Evolutionary conservation across 805 yeast species (phyloP), one percentile per base, ranked within the genome.

Genomic region (Cyberlindnera mycetangii): DNA sequence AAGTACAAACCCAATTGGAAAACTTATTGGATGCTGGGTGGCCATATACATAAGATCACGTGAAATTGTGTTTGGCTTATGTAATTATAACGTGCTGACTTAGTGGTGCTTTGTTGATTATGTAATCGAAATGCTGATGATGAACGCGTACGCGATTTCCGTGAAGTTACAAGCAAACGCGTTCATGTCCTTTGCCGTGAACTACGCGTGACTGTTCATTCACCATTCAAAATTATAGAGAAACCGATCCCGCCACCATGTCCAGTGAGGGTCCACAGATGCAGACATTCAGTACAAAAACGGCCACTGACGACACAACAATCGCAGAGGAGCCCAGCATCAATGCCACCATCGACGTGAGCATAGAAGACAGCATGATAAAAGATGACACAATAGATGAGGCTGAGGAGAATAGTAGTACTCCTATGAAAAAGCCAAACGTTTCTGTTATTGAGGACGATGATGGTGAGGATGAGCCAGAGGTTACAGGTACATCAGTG

Each of bases 401-500:
- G 17, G 38, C 15, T 1, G 32, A 25, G 4, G 48, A 33, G n/a
- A 33, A 22, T 22, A 45, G 49, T 38, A 48, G 45, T 16, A 44
- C 40, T 4, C 44, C 48, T 8, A 44, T 42, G n/a, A 44, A 24
- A 1, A 41, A 39, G 17, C 45, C 32, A 8, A 34, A 31, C 14
- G 25, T 5, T n/a, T 4, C 31, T 15, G 31, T 8, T 16, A 21
- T 9, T 21, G 27, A 36, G 2, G 52, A 42, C 2, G 50, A 45
- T 2, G 53, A 51, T 11, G 56, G 42, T 6, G 56, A 49, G 18
- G 62, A 55, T 7, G 60, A 55, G 2, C 66, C 60, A 16, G 67
- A 58, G 7, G 56, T 54, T 2, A 56, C 60, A 1, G 67, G 68
- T 7, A 50, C 64, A 0, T 49, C 71, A 7, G 60, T 69, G 3